Evolutionary conservation across 352 stramenopile genomes (phyloP).

Genomic region (Pythium scleroteichum): DNA sequence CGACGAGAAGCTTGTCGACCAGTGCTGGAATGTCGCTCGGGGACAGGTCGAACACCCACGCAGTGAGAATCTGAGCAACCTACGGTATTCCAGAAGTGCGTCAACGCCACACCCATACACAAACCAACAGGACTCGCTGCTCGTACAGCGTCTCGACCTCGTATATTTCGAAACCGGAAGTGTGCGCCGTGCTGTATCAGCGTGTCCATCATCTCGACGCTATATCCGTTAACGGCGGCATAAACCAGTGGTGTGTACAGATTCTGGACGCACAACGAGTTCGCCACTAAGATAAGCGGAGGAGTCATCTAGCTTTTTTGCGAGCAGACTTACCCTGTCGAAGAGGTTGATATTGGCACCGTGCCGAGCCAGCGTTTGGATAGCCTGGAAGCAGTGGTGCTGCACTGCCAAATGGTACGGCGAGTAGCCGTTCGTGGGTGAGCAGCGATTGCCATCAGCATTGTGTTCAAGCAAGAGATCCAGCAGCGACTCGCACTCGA

Average conservation of each 20-base stretch:
- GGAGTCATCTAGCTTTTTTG: too few species aligned
- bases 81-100: background rate
- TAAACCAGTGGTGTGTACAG: conserved; percentile 18
- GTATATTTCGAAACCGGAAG: conserved; percentile 10
- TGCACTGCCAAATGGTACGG: conserved; percentile 23
- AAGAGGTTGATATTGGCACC: conserved; percentile 26
- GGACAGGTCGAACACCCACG: conserved; percentile 19
- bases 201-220: conserved; percentile 22
- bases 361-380: conserved; percentile 13
- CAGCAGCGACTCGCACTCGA: conserved; percentile 14
- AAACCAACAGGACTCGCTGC: background rate
- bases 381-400: conserved; percentile 15
- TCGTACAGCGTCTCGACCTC: conserved; percentile 12
- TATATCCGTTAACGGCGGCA: conserved; percentile 13
- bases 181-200: conserved; percentile 23
- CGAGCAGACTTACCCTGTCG: conserved; percentile 21
- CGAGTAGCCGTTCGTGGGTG: conserved; percentile 12
- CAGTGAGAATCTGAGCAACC: conserved; percentile 17
- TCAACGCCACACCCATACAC: background rate
- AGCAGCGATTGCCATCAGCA: conserved; percentile 13
- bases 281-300: too few species aligned
- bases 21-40: conserved; percentile 16
- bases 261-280: conserved; percentile 5
- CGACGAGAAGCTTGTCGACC: conserved; percentile 11
- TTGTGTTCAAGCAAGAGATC: conserved; percentile 12